A percentile compares a stretch with the other conserved stretches of the same genome.
phyloP scores from a whole-genome alignment of 345 rosid species.

The Gossypium rotundifolium region DNA sequence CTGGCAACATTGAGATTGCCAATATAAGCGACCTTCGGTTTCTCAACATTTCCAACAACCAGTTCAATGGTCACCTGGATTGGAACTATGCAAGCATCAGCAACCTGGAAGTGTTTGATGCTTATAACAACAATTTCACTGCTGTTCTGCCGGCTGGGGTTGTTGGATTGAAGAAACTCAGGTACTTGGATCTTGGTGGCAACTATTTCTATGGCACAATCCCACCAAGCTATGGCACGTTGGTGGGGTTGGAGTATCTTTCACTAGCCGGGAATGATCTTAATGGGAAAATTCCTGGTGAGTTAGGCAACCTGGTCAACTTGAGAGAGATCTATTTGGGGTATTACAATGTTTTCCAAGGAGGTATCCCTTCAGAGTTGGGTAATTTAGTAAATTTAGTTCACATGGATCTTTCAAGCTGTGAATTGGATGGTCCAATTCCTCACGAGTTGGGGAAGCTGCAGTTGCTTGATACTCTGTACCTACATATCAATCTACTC shows the following conservation, averaged over 20 bases:
- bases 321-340: constrained; percentile 52
- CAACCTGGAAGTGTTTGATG: constrained; percentile 41
- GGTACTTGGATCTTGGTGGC: constrained; percentile 58
- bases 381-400: constrained; percentile 47
- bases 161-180: constrained; percentile 28
- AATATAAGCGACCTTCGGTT: constrained; percentile 35
- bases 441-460: constrained; percentile 54
- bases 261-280: constrained; percentile 56
- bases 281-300: constrained; percentile 41
- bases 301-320: constrained; percentile 51
- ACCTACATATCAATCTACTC: constrained; percentile 44
- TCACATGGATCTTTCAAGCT: constrained; percentile 50
- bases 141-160: constrained; percentile 44
- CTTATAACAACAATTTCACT: constrained; percentile 51
- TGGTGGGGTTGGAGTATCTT: constrained; percentile 38
- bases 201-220: constrained; percentile 51
- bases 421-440: constrained; percentile 45
- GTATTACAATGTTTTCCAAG: constrained; percentile 48
- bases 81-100: constrained; percentile 40
- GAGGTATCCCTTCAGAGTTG: constrained; percentile 50
- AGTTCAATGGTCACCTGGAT: constrained; percentile 39
- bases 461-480: constrained; percentile 44
- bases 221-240: constrained; percentile 39
- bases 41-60: constrained; percentile 55
- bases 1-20: constrained; percentile 33